A percentile compares a stretch with the other conserved stretches of the same genome.
Evolutionary conservation across 2,329 filamentous ascomycete species (phyloP).

Genomic region (Penicillium nordicum): DNA sequence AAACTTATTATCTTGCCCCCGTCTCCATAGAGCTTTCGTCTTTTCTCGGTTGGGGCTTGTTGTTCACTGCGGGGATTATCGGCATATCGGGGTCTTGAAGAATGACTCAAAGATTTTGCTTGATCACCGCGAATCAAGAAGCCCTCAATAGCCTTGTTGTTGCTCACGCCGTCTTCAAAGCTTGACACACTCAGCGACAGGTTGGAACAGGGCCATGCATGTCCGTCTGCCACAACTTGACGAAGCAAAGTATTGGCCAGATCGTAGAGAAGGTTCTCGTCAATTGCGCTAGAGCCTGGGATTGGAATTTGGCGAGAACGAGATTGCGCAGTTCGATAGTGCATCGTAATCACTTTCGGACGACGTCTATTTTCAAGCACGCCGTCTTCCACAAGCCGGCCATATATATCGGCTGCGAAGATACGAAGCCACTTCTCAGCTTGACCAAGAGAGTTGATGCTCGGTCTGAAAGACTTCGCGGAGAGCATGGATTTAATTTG

Average conservation of each 20-base stretch:
- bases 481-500: conserved; percentile 98
- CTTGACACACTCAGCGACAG: conserved; percentile 84
- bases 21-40: conserved; percentile 50
- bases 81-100: conserved; percentile 16
- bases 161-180: conserved; percentile 80
- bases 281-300: conserved; percentile 68
- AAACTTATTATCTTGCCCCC: conserved; percentile 56
- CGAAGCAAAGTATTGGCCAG: conserved; percentile 72
- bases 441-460: conserved; percentile 73
- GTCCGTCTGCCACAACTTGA: conserved; percentile 73
- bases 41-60: conserved; percentile 37
- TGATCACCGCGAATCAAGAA: conserved; percentile 72
- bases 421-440: conserved; percentile 83
- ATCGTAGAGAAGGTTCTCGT: conserved; percentile 69
- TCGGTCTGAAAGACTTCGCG: conserved; percentile 88
- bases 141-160: conserved; percentile 79
- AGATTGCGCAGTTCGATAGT: conserved; percentile 71
- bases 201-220: conserved; percentile 87
- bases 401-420: conserved; percentile 87
- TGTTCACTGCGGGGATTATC: conserved; percentile 11
- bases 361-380: conserved; percentile 81
- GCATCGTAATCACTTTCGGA: conserved; percentile 79
- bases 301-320: conserved; percentile 75
- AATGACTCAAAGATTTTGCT: conserved; percentile 46
- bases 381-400: conserved; percentile 84